Percentiles rank a stretch among this genome's conserved stretches.
phyloP scores from a whole-genome alignment of 805 yeast species.

The Maudiozyma pseudohumilis region DNA sequence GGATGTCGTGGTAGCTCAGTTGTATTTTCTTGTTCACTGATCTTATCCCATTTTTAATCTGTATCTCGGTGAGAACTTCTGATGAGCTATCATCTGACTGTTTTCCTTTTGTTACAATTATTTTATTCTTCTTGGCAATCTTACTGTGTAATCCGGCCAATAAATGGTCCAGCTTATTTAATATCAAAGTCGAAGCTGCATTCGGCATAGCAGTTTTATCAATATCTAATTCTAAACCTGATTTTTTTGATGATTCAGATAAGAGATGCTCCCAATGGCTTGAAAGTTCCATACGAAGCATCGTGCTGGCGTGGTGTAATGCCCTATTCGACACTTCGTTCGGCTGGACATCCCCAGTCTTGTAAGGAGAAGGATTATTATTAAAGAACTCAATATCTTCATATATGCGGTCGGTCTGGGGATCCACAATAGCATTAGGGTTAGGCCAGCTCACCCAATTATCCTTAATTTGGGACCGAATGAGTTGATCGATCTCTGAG shows the following conservation, averaged over 20 bases:
- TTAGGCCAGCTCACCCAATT: conserved; percentile 59
- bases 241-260: conserved; percentile 10
- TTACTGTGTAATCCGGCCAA: conserved; percentile 21
- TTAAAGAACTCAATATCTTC: conserved; percentile 12
- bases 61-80: background rate
- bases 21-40: conserved; percentile 11
- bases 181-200: conserved; percentile 11
- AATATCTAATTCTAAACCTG: conserved; percentile 16
- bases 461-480: conserved; percentile 27
- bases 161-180: conserved; percentile 21
- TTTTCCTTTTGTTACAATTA: conserved; percentile 5
- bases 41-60: conserved; percentile 1
- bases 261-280: conserved; percentile 23
- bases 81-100: background rate
- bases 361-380: background rate
- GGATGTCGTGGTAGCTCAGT: conserved; percentile 22
- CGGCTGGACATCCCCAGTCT: conserved; percentile 3
- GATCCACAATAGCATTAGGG: conserved; percentile 22
- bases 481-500: conserved; percentile 30
- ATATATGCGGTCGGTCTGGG: conserved; percentile 19
- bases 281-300: conserved; percentile 22
- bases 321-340: conserved; percentile 22
- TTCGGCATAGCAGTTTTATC: conserved; percentile 18
- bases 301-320: conserved; percentile 16
- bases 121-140: conserved; percentile 18